These are phyloP conservation scores for Carnegiea gigantea DNA, from an alignment of 179 eudicot genomes.

Conservation along the genomic window DNA sequence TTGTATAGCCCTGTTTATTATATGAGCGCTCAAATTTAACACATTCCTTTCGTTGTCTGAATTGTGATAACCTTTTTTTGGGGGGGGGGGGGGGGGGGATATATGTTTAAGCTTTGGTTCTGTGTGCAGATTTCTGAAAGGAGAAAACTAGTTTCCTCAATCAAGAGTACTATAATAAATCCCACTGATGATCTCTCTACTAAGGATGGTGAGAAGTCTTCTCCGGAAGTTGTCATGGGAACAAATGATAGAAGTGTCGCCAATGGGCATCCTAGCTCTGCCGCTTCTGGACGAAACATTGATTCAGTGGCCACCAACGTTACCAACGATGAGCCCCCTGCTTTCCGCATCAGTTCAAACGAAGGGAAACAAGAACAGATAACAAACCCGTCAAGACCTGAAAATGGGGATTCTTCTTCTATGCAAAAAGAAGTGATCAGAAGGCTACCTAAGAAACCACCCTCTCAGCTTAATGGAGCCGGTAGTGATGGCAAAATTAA, in stretches of 20 bases:
- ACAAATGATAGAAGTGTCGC: slow-evolving; percentile 12
- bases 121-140: slow-evolving; percentile 81
- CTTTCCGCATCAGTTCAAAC: slow-evolving; percentile 19
- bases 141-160: slow-evolving; percentile 67
- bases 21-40: too few species aligned
- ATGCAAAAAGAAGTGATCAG: slow-evolving; percentile 18
- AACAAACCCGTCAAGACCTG: slow-evolving; percentile 21
- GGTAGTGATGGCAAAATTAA: slow-evolving; percentile 31
- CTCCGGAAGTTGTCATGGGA: slow-evolving; percentile 31
- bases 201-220: slow-evolving; percentile 33
- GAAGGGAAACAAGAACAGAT: slow-evolving; percentile 32
- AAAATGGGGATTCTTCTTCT: slow-evolving; percentile 26
- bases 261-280: slow-evolving; percentile 19
- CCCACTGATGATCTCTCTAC: slow-evolving; percentile 33
- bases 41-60: too few species aligned
- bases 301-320: slow-evolving; percentile 25
- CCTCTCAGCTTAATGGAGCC: slow-evolving; percentile 28
- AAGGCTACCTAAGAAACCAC: slow-evolving; percentile 15
- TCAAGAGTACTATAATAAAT: slow-evolving; percentile 47
- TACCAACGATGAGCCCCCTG: slow-evolving; percentile 22
- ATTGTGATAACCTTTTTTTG: background rate
- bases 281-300: slow-evolving; percentile 22
- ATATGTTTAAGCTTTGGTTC: background rate
- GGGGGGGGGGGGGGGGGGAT: background rate
- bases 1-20: background rate